Base-by-base conservation (phyloP, 306 rosid species). In the Hylodesmum podocarpum region DNA sequence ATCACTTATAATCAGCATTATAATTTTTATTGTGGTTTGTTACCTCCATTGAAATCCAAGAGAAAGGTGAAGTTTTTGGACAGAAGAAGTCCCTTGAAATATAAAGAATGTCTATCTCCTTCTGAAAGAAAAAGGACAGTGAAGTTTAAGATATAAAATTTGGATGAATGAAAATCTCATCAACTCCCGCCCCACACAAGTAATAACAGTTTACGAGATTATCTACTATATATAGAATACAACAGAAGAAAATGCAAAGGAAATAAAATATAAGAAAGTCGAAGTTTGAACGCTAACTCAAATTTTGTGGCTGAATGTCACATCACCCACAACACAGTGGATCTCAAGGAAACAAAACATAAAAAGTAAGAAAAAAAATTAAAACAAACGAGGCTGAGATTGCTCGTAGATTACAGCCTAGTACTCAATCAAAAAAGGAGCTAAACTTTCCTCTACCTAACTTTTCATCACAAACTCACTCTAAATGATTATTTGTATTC, bases 41-140 rank as follows among this genome's bases (percentile, higher is more conserved):
- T 59, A 73, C 79, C 86, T 83, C 86, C 86, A 83, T 78, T 27
- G 69, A 41, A 67, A 73, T 73, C 75, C 41, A 70, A 68, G 18
- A 44, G 25, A 62, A 76, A 41, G 47, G 44, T 76, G 63, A 63
- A 64, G 37, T 41, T 25, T 37, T 66, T 46, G 22, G 57, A 34
- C 34, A 66, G n/a, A 73, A 44, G 24, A 51, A 36, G 16, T 14
- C 27, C 78, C 33, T 39, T 2, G 59, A 57, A n/a, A n/a, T n/a
- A n/a, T n/a, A n/a, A n/a, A 40, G 14, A 65, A 39, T 31, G 37
- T 2, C 9, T 19, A 27, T 24, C 8, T 72, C 53, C 28, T 57
- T 71, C 41, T 28, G 25, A 73, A 18, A 25, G 36, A 55, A 24
- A 37, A 80, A 43, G 46, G 0, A 46, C 4, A 70, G 27, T 33